These are phyloP conservation scores for Peronosclerospora sorghi DNA, from an alignment of 352 stramenopile genomes.

Conservation along the genomic window DNA sequence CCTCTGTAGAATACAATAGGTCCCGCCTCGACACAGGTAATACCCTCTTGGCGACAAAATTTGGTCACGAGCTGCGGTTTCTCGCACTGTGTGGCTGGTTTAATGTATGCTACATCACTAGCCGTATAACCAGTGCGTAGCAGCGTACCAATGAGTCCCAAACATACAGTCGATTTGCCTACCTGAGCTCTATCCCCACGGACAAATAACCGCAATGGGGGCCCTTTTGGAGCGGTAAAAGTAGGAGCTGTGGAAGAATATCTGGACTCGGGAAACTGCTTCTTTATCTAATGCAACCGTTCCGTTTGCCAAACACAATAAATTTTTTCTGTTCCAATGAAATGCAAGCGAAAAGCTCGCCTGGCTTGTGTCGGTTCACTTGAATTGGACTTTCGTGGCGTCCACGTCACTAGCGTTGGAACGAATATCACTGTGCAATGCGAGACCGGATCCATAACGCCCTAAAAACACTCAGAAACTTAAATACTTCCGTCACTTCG, in stretches of 20 bases:
- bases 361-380: constrained; percentile 6
- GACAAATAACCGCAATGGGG: constrained; percentile 51
- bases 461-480: constrained; percentile 45
- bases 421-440: constrained; percentile 25
- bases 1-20: no score
- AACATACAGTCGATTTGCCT: constrained; percentile 90
- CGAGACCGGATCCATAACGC: constrained; percentile 38
- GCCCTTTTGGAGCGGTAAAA: no score
- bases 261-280: constrained; percentile 21
- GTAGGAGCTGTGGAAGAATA: no score
- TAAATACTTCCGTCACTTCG: no score
- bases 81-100: no score
- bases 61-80: no score
- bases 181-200: constrained; percentile 63
- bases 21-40: constrained; percentile 90
- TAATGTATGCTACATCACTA: no score
- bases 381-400: constrained; percentile 4
- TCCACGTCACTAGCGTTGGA: constrained; percentile 17
- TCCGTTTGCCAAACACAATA: constrained; percentile 18
- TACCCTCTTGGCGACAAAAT: constrained; percentile 86
- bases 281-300: constrained; percentile 17
- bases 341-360: no score
- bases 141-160: constrained; percentile 87
- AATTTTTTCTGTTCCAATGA: no score
- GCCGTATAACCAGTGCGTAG: no score